Evolutionary conservation across 306 rosid species (phyloP).

Genomic region (Leucaena leucocephala): DNA sequence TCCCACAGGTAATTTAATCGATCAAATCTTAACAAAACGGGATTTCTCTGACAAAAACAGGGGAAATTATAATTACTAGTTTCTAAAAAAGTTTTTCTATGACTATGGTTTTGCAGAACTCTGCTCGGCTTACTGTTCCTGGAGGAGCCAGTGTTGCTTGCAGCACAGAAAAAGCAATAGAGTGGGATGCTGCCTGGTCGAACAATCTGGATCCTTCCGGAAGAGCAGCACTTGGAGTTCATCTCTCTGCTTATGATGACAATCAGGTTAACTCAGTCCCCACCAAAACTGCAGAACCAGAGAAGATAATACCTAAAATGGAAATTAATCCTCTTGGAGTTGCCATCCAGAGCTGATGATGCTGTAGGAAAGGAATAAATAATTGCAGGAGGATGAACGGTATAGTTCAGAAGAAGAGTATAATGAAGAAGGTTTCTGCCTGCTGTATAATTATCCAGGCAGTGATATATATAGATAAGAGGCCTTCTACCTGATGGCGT

Average conservation of each 20-base stretch:
- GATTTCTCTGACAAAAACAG: background rate
- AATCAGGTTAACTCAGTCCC: constrained; percentile 25
- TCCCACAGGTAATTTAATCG: constrained; percentile 69
- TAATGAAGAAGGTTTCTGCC: constrained; percentile 18
- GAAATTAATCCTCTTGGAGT: constrained; percentile 50
- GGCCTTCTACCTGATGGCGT: background rate
- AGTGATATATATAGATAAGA: constrained; percentile 16
- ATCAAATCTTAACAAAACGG: background rate
- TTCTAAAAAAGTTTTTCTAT: background rate
- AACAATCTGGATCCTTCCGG: constrained; percentile 86
- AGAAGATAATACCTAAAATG: constrained; percentile 61
- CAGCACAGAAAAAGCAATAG: constrained; percentile 83
- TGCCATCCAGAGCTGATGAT: constrained; percentile 50
- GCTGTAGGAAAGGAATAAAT: constrained; percentile 14
- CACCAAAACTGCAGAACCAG: constrained; percentile 35
- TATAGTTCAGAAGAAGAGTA: background rate
- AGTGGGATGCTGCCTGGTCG: constrained; percentile 85
- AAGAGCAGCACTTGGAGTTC: constrained; percentile 83
- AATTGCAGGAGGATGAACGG: constrained; percentile 11
- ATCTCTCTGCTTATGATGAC: constrained; percentile 59
- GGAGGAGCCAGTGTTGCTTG: constrained; percentile 95
- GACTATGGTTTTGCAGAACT: constrained; percentile 56
- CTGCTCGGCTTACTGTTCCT: constrained; percentile 76
- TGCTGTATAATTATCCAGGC: constrained; percentile 37
- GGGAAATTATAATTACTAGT: background rate